Percentiles rank a stretch among this genome's conserved stretches.
These are phyloP conservation scores for Rheum nobile DNA, from an alignment of 148 eudicot species.

Conservation along the genomic window DNA sequence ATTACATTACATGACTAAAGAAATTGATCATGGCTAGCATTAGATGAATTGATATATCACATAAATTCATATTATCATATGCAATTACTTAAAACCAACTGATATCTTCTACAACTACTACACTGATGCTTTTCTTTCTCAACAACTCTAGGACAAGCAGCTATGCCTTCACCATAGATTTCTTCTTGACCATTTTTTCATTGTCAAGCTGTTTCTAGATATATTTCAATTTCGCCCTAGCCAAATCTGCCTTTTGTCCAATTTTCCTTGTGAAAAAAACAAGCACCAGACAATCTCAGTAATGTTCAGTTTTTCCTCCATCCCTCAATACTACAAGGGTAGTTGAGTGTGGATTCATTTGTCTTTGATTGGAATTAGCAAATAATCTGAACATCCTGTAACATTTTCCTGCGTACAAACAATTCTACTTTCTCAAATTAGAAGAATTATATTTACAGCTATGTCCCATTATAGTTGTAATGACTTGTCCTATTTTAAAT, in stretches of 20 bases:
- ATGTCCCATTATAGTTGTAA: not conserved
- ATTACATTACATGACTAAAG: not conserved
- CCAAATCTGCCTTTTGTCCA: not conserved
- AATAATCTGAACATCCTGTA: not conserved
- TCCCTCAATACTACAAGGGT: not conserved
- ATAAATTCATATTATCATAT: not conserved
- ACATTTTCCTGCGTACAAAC: not conserved
- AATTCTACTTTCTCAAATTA: not conserved
- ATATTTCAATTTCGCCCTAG: not conserved
- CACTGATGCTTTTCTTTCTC: not conserved
- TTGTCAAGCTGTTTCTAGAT: not conserved
- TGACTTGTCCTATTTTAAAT: not conserved
- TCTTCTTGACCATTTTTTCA: not conserved
- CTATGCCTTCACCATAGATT: not conserved
- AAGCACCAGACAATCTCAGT: not conserved
- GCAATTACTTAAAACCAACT: not conserved
- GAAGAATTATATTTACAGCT: not conserved
- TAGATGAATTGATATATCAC: not conserved
- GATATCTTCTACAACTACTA: constrained; percentile 1
- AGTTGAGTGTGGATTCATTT: not conserved
- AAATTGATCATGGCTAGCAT: not conserved
- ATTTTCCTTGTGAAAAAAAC: not conserved
- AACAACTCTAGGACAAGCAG: not conserved
- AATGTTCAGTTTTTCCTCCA: not conserved
- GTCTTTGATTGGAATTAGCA: not conserved